Base-by-base conservation (phyloP, 2,329 filamentous ascomycete genomes). In the Cordyceps fumosorosea region DNA sequence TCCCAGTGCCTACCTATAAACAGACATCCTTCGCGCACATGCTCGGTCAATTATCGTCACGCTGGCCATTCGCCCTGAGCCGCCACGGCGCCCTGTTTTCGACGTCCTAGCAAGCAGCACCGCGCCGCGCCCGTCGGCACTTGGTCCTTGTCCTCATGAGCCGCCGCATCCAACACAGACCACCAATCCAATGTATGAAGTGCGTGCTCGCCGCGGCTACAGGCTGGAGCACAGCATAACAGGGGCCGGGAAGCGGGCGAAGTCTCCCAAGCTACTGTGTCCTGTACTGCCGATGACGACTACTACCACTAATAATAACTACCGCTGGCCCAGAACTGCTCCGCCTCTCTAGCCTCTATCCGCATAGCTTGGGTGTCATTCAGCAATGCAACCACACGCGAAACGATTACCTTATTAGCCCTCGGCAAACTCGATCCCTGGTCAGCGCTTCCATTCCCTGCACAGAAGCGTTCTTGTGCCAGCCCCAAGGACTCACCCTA, bases 371-470 rank as follows among this genome's bases (percentile, higher is more conserved):
- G 42, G 58, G 50, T 55, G 29, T 55, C 29, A 55, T 24, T 20
- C 54, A 56, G 51, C 44, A 48, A 61, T 56, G 51, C 50, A 56
- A 61, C 59, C 51, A 56, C 59, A 50, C 32, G 32, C 20, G 24
- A 48, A 48, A 60, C 26, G 44, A 14, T 3, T 37, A 37, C 3
- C 7, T 37, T 14, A 37, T 37, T 32, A 32, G 29, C 29, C 7
- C 20, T 5, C 37, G 20, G 57, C 57, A 47, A 34, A 44, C 26
- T 26, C 12, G 24, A 22, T 26, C 24, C 50, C 24, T 34, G 20
- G 20, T 26, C 57, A 45, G 29, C 34, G 37, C 50, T 60, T 60
- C 57, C 8, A 54, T 47, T 47, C 26, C 34, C 57, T 54, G 40
- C 37, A 37, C 32, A 29, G 40, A 60, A 54, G 20, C 26, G 37